These are phyloP conservation scores for Carpinus viminea DNA, from an alignment of 306 rosid species.

Conservation along the genomic window DNA sequence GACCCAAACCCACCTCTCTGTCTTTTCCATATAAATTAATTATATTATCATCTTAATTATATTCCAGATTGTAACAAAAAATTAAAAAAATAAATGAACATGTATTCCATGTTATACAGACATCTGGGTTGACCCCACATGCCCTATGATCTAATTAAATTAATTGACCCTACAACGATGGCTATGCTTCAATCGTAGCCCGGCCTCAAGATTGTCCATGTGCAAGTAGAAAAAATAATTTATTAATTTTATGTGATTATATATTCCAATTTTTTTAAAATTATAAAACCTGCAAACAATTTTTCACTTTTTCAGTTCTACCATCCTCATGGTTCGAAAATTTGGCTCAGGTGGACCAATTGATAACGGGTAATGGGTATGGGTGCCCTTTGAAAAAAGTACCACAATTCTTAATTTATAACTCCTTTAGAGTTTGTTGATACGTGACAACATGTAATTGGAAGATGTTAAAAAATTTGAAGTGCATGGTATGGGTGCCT, in stretches of 20 bases:
- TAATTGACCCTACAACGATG: not conserved
- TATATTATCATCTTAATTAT: conserved; percentile 39
- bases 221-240: not conserved
- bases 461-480: too few species aligned
- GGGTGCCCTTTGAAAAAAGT: too few species aligned
- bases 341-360: not conserved
- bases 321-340: not conserved
- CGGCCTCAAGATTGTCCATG: conserved; percentile 11
- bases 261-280: not conserved
- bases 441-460: too few species aligned
- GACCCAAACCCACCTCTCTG: conserved; percentile 36
- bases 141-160: not conserved
- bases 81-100: too few species aligned
- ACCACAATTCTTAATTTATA: too few species aligned
- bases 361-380: not conserved
- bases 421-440: too few species aligned
- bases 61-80: not conserved
- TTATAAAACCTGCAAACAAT: not conserved
- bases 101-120: not conserved
- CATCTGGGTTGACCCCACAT: conserved; percentile 35
- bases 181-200: too few species aligned
- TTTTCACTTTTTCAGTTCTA: not conserved
- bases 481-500: too few species aligned
- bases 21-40: conserved; percentile 24
- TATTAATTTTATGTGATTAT: not conserved